Conservation (phyloP, 2,329 filamentous ascomycete genomes). For the Xylogone sp. region DNA sequence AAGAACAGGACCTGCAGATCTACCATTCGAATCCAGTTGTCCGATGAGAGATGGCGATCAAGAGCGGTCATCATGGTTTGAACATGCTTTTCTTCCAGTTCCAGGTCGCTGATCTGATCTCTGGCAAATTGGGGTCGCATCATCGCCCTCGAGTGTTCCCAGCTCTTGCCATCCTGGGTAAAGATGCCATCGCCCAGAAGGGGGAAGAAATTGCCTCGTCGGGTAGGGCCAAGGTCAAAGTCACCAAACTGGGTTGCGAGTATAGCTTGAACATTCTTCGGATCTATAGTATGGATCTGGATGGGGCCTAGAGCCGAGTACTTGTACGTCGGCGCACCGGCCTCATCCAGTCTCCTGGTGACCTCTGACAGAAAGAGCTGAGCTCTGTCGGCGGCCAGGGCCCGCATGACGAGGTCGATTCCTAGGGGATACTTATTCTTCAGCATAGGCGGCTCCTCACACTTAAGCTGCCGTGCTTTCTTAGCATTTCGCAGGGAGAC, state of each 20-base stretch:
- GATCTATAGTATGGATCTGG: slow-evolving; percentile 20
- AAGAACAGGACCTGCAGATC: slow-evolving; percentile 63
- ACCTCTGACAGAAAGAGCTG: slow-evolving; percentile 20
- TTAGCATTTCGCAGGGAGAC: slow-evolving; percentile 12
- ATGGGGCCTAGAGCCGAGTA: slow-evolving; percentile 17
- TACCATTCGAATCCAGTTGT: slow-evolving; percentile 44
- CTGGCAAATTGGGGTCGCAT: slow-evolving; percentile 52
- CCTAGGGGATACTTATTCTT: slow-evolving; percentile 20
- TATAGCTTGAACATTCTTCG: slow-evolving; percentile 51
- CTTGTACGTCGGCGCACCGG: slow-evolving; percentile 24
- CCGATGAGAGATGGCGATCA: slow-evolving; percentile 49
- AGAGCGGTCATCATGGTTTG: slow-evolving; percentile 55
- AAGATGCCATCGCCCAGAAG: slow-evolving; percentile 28
- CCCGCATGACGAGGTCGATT: slow-evolving; percentile 20
- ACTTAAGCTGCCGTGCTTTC: slow-evolving; percentile 20
- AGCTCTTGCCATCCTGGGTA: slow-evolving; percentile 23
- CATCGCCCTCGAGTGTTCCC: slow-evolving; percentile 34
- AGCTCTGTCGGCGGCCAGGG: slow-evolving; percentile 17
- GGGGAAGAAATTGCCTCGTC: slow-evolving; percentile 43
- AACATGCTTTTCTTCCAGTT: slow-evolving; percentile 67
- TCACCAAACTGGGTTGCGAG: slow-evolving; percentile 49
- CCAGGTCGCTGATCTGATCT: slow-evolving; percentile 60
- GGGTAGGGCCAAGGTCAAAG: slow-evolving; percentile 51
- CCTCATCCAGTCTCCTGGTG: slow-evolving; percentile 29
- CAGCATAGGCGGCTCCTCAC: slow-evolving; percentile 17